Conservation (phyloP, 2,329 filamentous ascomycete species). For the Aspergillus quadrilineatus region DNA sequence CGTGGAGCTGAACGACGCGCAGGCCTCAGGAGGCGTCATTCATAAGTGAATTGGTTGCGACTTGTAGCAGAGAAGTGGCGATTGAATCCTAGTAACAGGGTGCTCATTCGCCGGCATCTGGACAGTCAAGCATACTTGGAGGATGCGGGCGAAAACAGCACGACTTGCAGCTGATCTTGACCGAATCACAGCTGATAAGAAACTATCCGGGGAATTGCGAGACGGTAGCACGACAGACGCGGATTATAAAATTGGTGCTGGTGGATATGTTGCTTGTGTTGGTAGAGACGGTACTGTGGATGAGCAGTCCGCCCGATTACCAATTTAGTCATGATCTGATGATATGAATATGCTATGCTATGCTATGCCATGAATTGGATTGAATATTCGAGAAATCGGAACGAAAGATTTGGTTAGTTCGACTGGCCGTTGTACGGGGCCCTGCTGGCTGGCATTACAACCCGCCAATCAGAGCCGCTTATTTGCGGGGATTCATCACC, state of each 20-base stretch:
- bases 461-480: constrained; percentile 17
- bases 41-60: constrained; percentile 17
- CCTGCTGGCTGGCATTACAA: constrained; percentile 14
- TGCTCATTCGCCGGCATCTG: constrained; percentile 15
- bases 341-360: too few relatives aligned
- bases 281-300: not conserved
- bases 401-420: not conserved
- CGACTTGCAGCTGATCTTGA: constrained; percentile 1
- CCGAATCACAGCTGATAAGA: constrained; percentile 1
- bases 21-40: constrained; percentile 11
- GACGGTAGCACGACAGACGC: not conserved
- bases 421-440: not conserved
- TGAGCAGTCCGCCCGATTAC: not conserved
- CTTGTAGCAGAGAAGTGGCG: constrained; percentile 18
- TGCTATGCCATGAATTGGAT: too few relatives aligned
- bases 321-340: not conserved
- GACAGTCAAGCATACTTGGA: not conserved
- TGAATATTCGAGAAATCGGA: not conserved
- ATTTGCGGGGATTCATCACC: not conserved
- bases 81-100: constrained; percentile 24
- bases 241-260: not conserved
- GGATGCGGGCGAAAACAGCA: not conserved
- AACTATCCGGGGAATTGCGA: not conserved
- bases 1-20: constrained; percentile 19
- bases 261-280: not conserved